Evolutionary conservation across 352 stramenopile genomes (phyloP).

Genomic region (Aphanomyces astaci): DNA sequence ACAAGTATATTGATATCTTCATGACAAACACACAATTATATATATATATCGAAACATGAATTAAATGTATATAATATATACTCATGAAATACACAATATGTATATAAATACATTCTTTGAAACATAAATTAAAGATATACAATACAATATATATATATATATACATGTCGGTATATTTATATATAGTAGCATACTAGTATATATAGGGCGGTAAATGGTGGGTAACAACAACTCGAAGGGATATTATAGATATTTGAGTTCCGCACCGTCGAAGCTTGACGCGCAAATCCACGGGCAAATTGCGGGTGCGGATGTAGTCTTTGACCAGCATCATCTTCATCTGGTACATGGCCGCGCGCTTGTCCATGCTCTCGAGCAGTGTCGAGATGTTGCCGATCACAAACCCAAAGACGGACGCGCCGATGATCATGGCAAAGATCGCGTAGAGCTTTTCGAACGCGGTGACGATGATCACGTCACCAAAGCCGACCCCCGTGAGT

Average conservation of each 20-base stretch:
- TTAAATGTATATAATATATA: no score
- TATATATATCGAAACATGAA: no score
- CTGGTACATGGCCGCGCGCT: constrained; percentile 58
- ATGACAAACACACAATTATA: no score
- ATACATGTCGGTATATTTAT: background rate
- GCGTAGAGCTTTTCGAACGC: constrained; percentile 57
- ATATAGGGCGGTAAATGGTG: no score
- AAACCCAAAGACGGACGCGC: constrained; percentile 65
- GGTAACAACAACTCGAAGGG: no score
- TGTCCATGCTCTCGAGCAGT: constrained; percentile 70
- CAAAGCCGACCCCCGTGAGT: constrained; percentile 71
- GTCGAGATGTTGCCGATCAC: constrained; percentile 82
- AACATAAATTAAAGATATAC: no score
- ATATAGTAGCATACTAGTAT: no score
- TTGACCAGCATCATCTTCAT: constrained; percentile 76
- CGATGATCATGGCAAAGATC: constrained; percentile 64
- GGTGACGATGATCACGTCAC: constrained; percentile 69
- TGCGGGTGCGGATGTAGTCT: constrained; percentile 76
- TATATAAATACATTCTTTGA: no score
- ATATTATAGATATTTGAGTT: no score
- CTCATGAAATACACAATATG: no score
- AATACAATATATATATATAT: background rate
- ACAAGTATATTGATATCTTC: no score
- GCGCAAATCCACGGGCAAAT: constrained; percentile 60
- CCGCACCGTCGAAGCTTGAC: constrained; percentile 2